Evolutionary conservation across 805 yeast genomes (phyloP), one percentile per base, ranked within the genome.

Genomic region (Monosporozyma solicola): DNA sequence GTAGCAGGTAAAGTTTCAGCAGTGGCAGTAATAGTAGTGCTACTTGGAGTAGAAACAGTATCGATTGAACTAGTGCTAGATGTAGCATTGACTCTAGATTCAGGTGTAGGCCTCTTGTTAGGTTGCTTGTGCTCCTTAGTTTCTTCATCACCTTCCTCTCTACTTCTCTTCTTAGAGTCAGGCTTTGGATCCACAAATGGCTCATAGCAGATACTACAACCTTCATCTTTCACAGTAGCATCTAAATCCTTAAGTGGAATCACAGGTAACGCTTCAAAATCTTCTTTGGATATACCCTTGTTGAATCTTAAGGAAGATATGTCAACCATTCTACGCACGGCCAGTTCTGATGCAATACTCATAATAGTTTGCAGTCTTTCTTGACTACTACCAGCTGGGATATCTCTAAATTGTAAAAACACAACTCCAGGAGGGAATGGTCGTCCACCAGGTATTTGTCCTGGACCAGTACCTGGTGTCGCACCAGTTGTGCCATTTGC

Each of bases 151-250:
- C 60, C 67, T 16, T 59, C 61, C 13, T 59, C 62, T 53, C 68
- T 58, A 47, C 62, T 47, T 54, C 66, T 64, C 50, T 70, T 70
- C 48, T 54, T 52, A 46, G 35, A 22, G 3, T 37, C 49, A n/a
- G 57, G 47, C 51, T 62, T 69, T 3, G 46, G 31, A 35, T 65
- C 71, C 20, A 67, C 72, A 54, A 71, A 78, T 31, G 71, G 70
- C 22, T 84, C 89, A 58, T 80, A 83, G 66, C 91, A 84, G 37
- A 84, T 82, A 10, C 88, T 73, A 61, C 92, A 85, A n/a, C 53
- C 53, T n/a, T 53, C 53, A 11, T 41, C 46, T 7, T 37, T 45
- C 7, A 51, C 51, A 22, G 62, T 60, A 45, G 69, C 72, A 3
- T 59, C 58, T 41, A 78, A 54, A 0, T 72, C 71, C 1, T 57